Conservation (phyloP, 371 early-diverging fungal genomes). For the Syncephalastrum sp. region DNA sequence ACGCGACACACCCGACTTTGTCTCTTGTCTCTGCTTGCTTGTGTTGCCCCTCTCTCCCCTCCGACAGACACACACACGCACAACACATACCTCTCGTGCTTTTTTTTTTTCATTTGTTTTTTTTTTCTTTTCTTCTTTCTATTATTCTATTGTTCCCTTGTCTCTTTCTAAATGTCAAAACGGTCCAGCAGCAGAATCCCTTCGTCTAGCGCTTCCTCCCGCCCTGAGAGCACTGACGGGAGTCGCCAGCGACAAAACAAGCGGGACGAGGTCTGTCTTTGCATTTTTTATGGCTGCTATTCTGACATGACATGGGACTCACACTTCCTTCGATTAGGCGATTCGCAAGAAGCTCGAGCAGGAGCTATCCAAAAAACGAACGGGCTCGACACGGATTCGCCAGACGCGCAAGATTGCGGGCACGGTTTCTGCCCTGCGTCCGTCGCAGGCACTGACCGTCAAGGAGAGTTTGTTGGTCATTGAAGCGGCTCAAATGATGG, state of each 20-base stretch:
- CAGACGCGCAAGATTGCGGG: conserved; percentile 58
- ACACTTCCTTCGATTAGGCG: conserved; percentile 17
- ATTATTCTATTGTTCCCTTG: neutral
- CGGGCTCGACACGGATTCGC: conserved; percentile 27
- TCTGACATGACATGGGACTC: conserved; percentile 60
- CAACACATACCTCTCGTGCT: neutral
- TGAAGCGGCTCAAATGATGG: conserved; percentile 96
- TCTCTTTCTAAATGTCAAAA: conserved; percentile 10
- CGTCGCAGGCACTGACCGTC: conserved; percentile 86
- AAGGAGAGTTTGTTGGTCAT: conserved; percentile 84
- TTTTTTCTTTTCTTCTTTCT: neutral
- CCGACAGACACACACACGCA: too few species aligned
- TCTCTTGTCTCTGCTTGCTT: too few species aligned
- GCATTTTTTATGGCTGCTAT: conserved; percentile 18
- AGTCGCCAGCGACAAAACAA: conserved; percentile 46
- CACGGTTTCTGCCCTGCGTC: conserved; percentile 89
- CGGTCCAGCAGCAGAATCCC: conserved; percentile 29
- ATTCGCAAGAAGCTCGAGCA: conserved; percentile 74
- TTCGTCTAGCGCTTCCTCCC: conserved; percentile 24
- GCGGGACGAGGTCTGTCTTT: conserved; percentile 38
- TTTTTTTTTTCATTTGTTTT: neutral
- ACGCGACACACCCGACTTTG: too few species aligned
- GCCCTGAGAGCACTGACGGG: conserved; percentile 23
- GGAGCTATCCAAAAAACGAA: conserved; percentile 68
- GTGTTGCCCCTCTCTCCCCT: too few species aligned